Base-by-base conservation (phyloP, 2,329 filamentous ascomycete species). In the Alternaria gansuensis region DNA sequence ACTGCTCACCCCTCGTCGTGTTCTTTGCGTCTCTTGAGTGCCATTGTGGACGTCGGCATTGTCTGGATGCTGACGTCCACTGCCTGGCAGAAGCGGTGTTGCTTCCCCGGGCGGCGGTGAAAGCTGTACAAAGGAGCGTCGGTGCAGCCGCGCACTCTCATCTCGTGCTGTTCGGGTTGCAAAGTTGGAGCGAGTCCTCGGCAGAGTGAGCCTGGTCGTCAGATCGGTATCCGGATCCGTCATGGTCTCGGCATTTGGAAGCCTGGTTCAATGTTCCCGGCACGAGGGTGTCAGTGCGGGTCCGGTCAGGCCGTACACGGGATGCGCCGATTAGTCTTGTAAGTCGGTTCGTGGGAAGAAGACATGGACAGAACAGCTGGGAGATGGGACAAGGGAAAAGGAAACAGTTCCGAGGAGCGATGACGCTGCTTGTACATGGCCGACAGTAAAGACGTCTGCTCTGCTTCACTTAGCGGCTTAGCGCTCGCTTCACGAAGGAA, bases 161-260 rank as follows among this genome's bases (percentile, higher is more conserved):
- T 83, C 82, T 49, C 72, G 75, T 23, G 82, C 81, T 23, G 80
- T 78, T 17, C 78, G 75, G 21, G 80, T 71, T 48, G 79, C 75
- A 65, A 83, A 83, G 62, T 78, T 82, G 29, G 81, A 77, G 36
- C 67, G 72, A 6, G 69, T 67, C 56, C 75, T 68, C 41, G 70
- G 66, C 45, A 72, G 70, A 65, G 73, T 67, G 36, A 64, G 74
- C 64, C 70, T 68, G 41, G 64, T 64, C 48, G 72, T 52, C 26
- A 62, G 63, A 23, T 58, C 63, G 51, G 60, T 24, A 28, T 65
- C 67, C 43, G 65, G 57, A 57, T 69, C 66, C 49, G 70, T 65
- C 75, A 77, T 77, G 62, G 46, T 70, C 49, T 31, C 53, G 45
- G 48, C 52, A 51, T 51, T 50, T 48, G 45, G 53, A 45, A 48